Evolutionary conservation across 345 rosid species (phyloP).

Genomic region (Lepidium sativum): DNA sequence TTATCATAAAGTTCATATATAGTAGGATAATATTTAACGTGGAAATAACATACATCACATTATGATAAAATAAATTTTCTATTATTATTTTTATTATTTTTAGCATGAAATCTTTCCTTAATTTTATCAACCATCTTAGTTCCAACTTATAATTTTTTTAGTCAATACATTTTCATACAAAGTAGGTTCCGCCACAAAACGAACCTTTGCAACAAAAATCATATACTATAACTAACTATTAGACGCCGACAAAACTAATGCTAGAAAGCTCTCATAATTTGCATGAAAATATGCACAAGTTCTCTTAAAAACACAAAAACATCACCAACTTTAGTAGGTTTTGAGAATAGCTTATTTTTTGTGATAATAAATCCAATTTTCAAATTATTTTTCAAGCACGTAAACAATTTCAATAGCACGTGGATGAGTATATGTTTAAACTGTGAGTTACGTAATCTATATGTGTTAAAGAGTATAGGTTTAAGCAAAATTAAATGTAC

Average conservation of each 20-base stretch:
- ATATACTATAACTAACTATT: slow-evolving; percentile 59
- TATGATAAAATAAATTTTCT: neutral
- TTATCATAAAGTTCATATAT: too few species aligned
- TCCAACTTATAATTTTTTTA: slow-evolving; percentile 48
- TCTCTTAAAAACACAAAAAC: slow-evolving; percentile 52
- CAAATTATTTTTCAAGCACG: slow-evolving; percentile 49
- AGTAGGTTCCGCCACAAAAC: slow-evolving; percentile 40
- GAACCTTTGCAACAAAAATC: slow-evolving; percentile 34
- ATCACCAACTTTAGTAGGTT: slow-evolving; percentile 45
- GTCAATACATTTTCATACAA: slow-evolving; percentile 54
- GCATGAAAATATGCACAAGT: slow-evolving; percentile 55
- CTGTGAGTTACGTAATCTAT: slow-evolving; percentile 49
- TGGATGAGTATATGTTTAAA: slow-evolving; percentile 56
- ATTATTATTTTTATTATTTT: slow-evolving; percentile 16
- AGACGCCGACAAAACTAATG: slow-evolving; percentile 43
- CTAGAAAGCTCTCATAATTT: slow-evolving; percentile 39
- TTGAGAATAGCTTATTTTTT: slow-evolving; percentile 39
- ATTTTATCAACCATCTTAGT: slow-evolving; percentile 49
- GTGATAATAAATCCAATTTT: slow-evolving; percentile 62
- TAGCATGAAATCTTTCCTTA: slow-evolving; percentile 41
- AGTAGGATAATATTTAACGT: too few species aligned
- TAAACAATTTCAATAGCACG: slow-evolving; percentile 55
- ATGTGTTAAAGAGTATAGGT: slow-evolving; percentile 48
- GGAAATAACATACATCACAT: neutral
- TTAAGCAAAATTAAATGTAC: too few species aligned